Percentiles rank a stretch among this genome's conserved stretches.
phyloP scores from a whole-genome alignment of 805 yeast species.

The Diddensiella santjacobensis region DNA sequence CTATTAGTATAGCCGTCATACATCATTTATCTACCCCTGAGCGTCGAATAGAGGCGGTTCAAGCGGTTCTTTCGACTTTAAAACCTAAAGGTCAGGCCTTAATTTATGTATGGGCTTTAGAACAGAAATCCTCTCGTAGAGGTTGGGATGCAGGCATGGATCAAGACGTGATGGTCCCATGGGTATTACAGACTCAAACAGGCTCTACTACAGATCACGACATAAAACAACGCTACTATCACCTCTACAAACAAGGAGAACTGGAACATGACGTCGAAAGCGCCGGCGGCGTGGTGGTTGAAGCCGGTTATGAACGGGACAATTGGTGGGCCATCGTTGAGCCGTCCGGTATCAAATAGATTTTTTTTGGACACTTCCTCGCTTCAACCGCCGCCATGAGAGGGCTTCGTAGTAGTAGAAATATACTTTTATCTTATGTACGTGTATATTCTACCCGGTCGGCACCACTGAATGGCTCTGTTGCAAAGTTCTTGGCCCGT shows the following conservation, averaged over 20 bases:
- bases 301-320: constrained; percentile 84
- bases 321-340: constrained; percentile 79
- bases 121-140: constrained; percentile 80
- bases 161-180: constrained; percentile 92
- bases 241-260: constrained; percentile 81
- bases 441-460: too few relatives aligned
- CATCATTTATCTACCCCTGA: constrained; percentile 90
- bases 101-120: constrained; percentile 95
- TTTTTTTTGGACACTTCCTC: too few relatives aligned
- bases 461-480: neutral
- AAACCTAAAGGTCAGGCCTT: constrained; percentile 62
- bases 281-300: constrained; percentile 70
- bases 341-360: neutral
- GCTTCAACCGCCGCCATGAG: too few relatives aligned
- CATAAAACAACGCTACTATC: constrained; percentile 82
- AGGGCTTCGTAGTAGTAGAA: too few relatives aligned
- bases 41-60: constrained; percentile 73
- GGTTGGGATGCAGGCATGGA: constrained; percentile 91
- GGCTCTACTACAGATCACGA: constrained; percentile 32
- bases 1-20: constrained; percentile 90
- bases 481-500: constrained; percentile 30
- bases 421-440: too few relatives aligned
- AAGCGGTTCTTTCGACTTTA: constrained; percentile 60
- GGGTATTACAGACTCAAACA: constrained; percentile 64
- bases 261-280: constrained; percentile 59